Percentiles rank a stretch among this genome's conserved stretches.
These are phyloP conservation scores for Neonectria punicea DNA, from an alignment of 2,329 filamentous ascomycete genomes.

Conservation along the genomic window DNA sequence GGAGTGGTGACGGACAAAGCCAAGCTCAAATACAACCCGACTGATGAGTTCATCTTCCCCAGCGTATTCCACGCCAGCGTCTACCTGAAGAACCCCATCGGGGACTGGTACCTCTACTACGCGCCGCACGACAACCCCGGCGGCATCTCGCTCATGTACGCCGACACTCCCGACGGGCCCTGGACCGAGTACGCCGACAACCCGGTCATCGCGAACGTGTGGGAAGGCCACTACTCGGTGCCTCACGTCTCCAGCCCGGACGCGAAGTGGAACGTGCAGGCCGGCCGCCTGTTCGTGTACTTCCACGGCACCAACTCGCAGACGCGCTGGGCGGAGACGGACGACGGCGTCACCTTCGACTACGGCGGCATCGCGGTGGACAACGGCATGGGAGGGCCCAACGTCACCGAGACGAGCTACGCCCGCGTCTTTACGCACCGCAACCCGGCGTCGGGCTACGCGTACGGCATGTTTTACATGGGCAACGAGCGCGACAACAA, in stretches of 20 bases:
- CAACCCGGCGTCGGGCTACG: slow-evolving; percentile 31
- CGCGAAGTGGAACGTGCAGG: slow-evolving; percentile 17
- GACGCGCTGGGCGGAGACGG: slow-evolving; percentile 27
- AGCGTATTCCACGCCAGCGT: slow-evolving; percentile 39
- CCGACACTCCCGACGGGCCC: slow-evolving; percentile 28
- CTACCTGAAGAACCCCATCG: slow-evolving; percentile 31
- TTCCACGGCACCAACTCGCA: slow-evolving; percentile 27
- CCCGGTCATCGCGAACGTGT: slow-evolving; percentile 21
- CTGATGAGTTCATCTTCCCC: slow-evolving; percentile 43
- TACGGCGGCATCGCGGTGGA: slow-evolving; percentile 33
- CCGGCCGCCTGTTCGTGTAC: slow-evolving; percentile 22
- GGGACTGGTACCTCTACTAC: slow-evolving; percentile 44
- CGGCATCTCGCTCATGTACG: slow-evolving; percentile 37
- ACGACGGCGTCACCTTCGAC: slow-evolving; percentile 16
- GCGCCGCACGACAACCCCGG: slow-evolving; percentile 42
- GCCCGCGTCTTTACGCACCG: slow-evolving; percentile 40
- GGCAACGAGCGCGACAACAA: slow-evolving; percentile 37
- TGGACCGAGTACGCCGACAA: slow-evolving; percentile 26
- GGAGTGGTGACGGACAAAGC: slow-evolving; percentile 36
- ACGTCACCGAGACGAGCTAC: slow-evolving; percentile 41
- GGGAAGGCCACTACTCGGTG: slow-evolving; percentile 25
- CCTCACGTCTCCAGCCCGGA: slow-evolving; percentile 32
- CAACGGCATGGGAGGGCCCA: slow-evolving; percentile 36
- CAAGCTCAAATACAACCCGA: slow-evolving; percentile 38
- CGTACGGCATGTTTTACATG: slow-evolving; percentile 44